phyloP scores from a whole-genome alignment of 2,329 filamentous ascomycete genomes.

The Hypoxylon rubiginosum region DNA sequence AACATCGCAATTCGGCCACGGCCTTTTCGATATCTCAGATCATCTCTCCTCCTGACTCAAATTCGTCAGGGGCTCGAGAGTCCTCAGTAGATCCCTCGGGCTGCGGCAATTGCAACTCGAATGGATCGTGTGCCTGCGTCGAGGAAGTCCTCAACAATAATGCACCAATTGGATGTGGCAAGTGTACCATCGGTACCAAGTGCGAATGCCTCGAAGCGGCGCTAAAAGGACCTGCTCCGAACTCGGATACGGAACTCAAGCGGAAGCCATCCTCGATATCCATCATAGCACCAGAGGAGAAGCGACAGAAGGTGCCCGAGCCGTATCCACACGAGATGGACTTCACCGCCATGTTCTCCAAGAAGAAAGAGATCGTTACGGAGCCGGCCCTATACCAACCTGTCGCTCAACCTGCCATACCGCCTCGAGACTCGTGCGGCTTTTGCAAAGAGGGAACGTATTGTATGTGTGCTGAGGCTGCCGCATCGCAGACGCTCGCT shows the following conservation, averaged over 20 bases:
- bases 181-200: conserved; percentile 71
- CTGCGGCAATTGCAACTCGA: conserved; percentile 69
- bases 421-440: conserved; percentile 78
- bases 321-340: conserved; percentile 74
- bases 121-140: conserved; percentile 69
- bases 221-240: conserved; percentile 53
- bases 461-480: conserved; percentile 80
- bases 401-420: conserved; percentile 52
- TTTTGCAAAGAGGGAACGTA: conserved; percentile 87
- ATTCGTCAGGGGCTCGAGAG: conserved; percentile 50
- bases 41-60: conserved; percentile 65
- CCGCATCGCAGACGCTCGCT: conserved; percentile 56
- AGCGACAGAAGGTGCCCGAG: conserved; percentile 66
- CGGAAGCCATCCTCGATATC: conserved; percentile 63
- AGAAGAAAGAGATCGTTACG: conserved; percentile 57
- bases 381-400: conserved; percentile 49
- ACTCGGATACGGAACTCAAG: conserved; percentile 61
- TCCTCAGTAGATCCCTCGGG: conserved; percentile 54
- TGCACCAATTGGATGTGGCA: conserved; percentile 72
- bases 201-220: conserved; percentile 72
- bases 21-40: conserved; percentile 70
- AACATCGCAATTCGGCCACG: conserved; percentile 53
- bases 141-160: conserved; percentile 68
- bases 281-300: conserved; percentile 61
- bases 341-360: conserved; percentile 76